phyloP scores from a whole-genome alignment of 2,329 filamentous ascomycete species.

The Penicillium brevicompactum region DNA sequence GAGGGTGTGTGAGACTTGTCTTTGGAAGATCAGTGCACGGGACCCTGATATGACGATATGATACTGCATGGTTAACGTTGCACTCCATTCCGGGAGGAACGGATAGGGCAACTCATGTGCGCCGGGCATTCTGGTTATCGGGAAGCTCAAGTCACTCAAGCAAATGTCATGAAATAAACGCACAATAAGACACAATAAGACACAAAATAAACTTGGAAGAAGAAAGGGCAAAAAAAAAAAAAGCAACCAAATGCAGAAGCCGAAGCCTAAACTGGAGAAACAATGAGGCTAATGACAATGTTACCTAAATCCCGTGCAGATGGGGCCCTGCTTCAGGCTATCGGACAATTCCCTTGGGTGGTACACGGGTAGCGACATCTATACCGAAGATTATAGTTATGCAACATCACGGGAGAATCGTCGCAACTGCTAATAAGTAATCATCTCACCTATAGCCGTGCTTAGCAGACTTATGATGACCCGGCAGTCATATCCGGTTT shows the following conservation, averaged over 20 bases:
- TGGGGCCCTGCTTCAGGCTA: constrained; percentile 3
- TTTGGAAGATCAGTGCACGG: constrained; percentile 3
- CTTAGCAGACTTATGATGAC: neutral
- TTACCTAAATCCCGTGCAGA: constrained; percentile 18
- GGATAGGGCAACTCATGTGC: constrained; percentile 3
- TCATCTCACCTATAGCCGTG: no score
- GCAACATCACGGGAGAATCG: constrained; percentile 17
- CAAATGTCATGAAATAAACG: neutral
- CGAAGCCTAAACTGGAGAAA: neutral
- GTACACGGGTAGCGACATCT: constrained; percentile 22
- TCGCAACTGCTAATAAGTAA: no score
- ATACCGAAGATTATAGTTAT: constrained; percentile 10
- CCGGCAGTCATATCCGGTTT: neutral
- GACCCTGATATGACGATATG: constrained; percentile 20
- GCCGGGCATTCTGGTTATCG: constrained; percentile 14
- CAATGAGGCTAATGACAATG: constrained; percentile 11
- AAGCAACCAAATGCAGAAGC: neutral
- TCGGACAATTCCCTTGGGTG: constrained; percentile 25
- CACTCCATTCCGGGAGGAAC: constrained; percentile 8
- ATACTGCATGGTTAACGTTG: constrained; percentile 8
- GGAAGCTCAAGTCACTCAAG: constrained; percentile 6
- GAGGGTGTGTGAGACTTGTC: neutral
- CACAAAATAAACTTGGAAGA: constrained; percentile 1
- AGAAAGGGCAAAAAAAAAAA: neutral
- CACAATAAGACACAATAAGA: neutral